Conservation (phyloP, 202 grass and related monocot species). For the Setaria viridis region DNA sequence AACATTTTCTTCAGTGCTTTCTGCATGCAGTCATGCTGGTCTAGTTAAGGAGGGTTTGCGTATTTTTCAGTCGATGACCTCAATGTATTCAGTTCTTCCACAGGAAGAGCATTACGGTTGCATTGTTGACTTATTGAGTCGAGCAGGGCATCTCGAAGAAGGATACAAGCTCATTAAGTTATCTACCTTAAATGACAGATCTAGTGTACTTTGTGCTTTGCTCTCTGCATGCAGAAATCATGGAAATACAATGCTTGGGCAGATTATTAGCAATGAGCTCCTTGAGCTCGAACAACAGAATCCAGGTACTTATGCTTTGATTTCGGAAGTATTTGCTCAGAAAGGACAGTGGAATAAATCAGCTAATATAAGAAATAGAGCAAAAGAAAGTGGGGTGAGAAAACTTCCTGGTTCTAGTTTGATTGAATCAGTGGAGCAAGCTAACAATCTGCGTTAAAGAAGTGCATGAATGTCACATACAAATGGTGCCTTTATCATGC, state of each 20-base stretch:
- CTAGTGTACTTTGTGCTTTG: constrained; percentile 51
- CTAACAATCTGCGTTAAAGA: constrained; percentile 7
- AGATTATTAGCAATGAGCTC: constrained; percentile 55
- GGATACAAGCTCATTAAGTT: constrained; percentile 58
- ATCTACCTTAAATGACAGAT: constrained; percentile 52
- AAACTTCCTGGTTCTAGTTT: constrained; percentile 71
- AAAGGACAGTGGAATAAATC: constrained; percentile 64
- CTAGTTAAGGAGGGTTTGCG: constrained; percentile 56
- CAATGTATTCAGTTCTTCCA: constrained; percentile 58
- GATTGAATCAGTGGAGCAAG: constrained; percentile 52
- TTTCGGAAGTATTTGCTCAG: constrained; percentile 67
- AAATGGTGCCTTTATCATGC: not conserved
- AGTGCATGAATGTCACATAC: not conserved
- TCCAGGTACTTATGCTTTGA: constrained; percentile 66
- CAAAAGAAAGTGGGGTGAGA: constrained; percentile 51
- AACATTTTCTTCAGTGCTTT: constrained; percentile 71
- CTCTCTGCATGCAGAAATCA: constrained; percentile 71
- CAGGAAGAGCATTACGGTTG: constrained; percentile 69
- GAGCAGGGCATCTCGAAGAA: constrained; percentile 69
- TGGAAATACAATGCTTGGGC: constrained; percentile 60
- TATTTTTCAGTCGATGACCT: constrained; percentile 65
- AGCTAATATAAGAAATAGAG: constrained; percentile 52
- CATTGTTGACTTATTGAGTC: constrained; percentile 66
- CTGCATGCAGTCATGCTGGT: constrained; percentile 72
- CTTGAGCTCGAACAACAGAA: constrained; percentile 50